These are phyloP conservation scores for Globisporangium nunn DNA, from an alignment of 352 stramenopile species.

Conservation along the genomic window DNA sequence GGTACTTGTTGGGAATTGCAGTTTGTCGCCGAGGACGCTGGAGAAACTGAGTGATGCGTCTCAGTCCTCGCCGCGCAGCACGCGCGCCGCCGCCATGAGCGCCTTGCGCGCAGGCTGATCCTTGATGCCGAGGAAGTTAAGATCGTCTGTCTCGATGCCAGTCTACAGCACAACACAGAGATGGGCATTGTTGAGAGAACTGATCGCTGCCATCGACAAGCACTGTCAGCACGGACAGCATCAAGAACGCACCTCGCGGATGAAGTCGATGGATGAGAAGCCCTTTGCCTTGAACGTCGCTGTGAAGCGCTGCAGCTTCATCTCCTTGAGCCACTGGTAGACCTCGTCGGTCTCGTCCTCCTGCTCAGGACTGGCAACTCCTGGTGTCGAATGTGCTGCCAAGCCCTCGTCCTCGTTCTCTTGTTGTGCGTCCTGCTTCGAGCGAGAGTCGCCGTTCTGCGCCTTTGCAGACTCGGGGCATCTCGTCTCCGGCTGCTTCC, in stretches of 20 bases:
- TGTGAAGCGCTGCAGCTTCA: slow-evolving; percentile 51
- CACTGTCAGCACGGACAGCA: not conserved
- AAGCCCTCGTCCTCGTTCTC: not conserved
- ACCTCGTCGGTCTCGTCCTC: slow-evolving; percentile 61
- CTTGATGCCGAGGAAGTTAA: slow-evolving; percentile 84
- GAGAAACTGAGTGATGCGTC: not conserved
- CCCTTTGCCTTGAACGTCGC: slow-evolving; percentile 72
- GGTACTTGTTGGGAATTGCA: not conserved
- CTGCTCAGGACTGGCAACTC: slow-evolving; percentile 19
- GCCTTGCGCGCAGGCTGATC: slow-evolving; percentile 47
- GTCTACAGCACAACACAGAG: slow-evolving; percentile 27
- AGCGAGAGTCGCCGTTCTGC: not conserved
- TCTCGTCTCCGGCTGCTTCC: slow-evolving; percentile 12
- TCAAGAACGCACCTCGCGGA: slow-evolving; percentile 59
- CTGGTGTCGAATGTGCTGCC: slow-evolving; percentile 18
- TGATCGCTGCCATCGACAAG: not conserved
- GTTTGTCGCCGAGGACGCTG: not conserved
- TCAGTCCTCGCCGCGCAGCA: slow-evolving; percentile 39
- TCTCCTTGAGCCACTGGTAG: slow-evolving; percentile 60
- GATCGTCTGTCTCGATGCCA: slow-evolving; percentile 77
- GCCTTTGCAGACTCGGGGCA: slow-evolving; percentile 2
- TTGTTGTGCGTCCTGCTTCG: not conserved
- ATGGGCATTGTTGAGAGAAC: no score
- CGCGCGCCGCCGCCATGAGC: slow-evolving; percentile 52
- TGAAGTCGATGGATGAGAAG: slow-evolving; percentile 73